phyloP scores from a whole-genome alignment of 2,329 filamentous ascomycete genomes.

The Aspergillus fijiensis region DNA sequence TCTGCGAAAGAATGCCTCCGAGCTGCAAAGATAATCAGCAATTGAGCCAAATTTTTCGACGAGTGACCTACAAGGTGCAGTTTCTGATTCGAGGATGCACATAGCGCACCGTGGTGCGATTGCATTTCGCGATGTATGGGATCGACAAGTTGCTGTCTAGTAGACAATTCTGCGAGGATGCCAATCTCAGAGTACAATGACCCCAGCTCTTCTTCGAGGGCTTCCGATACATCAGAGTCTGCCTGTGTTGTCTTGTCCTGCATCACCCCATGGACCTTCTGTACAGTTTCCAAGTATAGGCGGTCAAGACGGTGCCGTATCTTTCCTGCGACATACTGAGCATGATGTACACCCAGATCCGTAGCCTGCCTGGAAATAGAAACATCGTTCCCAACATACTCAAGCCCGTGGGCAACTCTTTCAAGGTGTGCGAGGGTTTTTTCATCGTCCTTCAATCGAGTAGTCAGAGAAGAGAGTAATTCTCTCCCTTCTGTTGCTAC shows the following conservation, averaged over 20 bases:
- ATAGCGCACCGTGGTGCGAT: constrained; percentile 31
- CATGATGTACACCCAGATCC: constrained; percentile 31
- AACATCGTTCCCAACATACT: constrained; percentile 31
- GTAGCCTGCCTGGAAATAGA: constrained; percentile 28
- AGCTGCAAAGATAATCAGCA: constrained; percentile 27
- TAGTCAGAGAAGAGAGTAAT: constrained; percentile 34
- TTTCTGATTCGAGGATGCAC: constrained; percentile 32
- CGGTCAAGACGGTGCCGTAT: constrained; percentile 42
- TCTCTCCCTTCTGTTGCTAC: constrained; percentile 33
- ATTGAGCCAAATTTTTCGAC: background rate
- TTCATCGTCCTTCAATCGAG: constrained; percentile 40
- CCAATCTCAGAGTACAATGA: constrained; percentile 43
- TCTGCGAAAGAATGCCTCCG: constrained; percentile 32
- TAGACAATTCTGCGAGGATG: constrained; percentile 43
- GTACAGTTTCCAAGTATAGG: constrained; percentile 37
- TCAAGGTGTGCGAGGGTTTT: constrained; percentile 33
- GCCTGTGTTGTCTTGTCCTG: background rate
- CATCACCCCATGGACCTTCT: constrained; percentile 2
- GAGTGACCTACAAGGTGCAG: constrained; percentile 33
- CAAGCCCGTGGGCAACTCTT: constrained; percentile 27
- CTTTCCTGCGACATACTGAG: constrained; percentile 37
- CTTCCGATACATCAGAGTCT: constrained; percentile 21
- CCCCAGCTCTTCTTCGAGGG: constrained; percentile 38
- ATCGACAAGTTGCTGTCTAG: constrained; percentile 43
- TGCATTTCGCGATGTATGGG: constrained; percentile 39